Base-by-base conservation (phyloP, 306 rosid genomes). In the Casuarina equisetifolia region DNA sequence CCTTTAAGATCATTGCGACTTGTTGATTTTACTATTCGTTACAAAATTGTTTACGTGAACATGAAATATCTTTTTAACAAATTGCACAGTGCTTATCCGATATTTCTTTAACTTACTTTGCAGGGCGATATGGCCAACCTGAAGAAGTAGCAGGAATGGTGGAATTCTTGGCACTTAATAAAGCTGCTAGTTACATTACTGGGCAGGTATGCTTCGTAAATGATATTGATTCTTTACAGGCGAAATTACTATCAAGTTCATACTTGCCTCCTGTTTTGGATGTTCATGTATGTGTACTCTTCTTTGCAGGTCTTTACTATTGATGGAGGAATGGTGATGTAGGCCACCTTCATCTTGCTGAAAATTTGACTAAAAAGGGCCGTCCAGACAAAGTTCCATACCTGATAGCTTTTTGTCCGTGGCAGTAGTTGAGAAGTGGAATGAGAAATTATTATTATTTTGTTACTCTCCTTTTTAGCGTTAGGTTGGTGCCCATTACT, bases 261-360 rank as follows among this genome's bases (percentile, higher is more conserved):
- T 46, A 9, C 13, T 53, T 1, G 5, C n/a, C 50, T 35, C 4
- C 39, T 19, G 46, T 35, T 57, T 39, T 38, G 46, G 19, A 44
- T 6, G 20, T 69, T 19, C 8, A 59, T 55, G 25, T 38, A 3
- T 67, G 12, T 6, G 16, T 25, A 19, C 3, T 74, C 62, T 52
- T 9, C 79, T 40, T 66, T 79, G 80, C 87, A 95, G 98, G 98
- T 94, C 50, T 75, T 90, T 25, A 89, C 95, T 74, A 90, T 94
- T 75, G 98, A 94, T 78, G 98, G 98, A 79, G 98, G 98, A 20
- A 92, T 94, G 97, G 97, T 92, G 72, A 92, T 90, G 97, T 94
- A 89, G 83, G 36, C 69, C 13, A 4, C 45, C 76, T 69, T 32
- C 67, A 8, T 77, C 54, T 69, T 39, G 7, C 52, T 49, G 35